Evolutionary conservation across 1,284 basidiomycete species (phyloP).

Genomic region (Apiotrichum sp.): DNA sequence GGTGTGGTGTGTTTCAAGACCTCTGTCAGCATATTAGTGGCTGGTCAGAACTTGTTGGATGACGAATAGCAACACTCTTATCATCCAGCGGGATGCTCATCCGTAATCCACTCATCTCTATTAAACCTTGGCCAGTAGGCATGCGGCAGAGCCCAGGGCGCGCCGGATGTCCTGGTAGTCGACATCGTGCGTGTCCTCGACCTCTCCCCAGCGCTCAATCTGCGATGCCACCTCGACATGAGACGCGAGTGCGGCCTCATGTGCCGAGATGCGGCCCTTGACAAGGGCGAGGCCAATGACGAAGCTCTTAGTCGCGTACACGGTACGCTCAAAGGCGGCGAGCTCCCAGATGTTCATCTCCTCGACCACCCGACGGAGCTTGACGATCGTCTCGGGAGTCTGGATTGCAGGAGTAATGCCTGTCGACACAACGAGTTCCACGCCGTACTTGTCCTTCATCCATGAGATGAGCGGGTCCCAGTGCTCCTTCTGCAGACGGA

Average conservation of each 20-base stretch:
- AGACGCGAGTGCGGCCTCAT: constrained; percentile 73
- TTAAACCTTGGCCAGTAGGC: constrained; percentile 48
- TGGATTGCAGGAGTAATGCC: constrained; percentile 66
- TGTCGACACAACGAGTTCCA: constrained; percentile 62
- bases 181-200: constrained; percentile 94
- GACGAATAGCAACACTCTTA: too few species aligned
- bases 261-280: constrained; percentile 65
- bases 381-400: constrained; percentile 59
- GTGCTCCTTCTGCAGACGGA: constrained; percentile 71
- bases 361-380: constrained; percentile 57
- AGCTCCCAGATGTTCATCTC: constrained; percentile 74
- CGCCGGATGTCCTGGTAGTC: constrained; percentile 89
- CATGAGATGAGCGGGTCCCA: constrained; percentile 87
- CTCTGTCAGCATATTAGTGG: too few species aligned
- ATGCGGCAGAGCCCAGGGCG: constrained; percentile 73
- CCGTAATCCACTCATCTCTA: not conserved
- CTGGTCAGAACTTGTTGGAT: too few species aligned
- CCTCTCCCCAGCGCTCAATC: constrained; percentile 95
- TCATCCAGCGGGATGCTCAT: too few species aligned
- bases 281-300: constrained; percentile 81
- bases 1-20: too few species aligned
- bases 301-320: constrained; percentile 87
- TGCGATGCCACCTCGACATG: constrained; percentile 93
- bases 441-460: constrained; percentile 60
- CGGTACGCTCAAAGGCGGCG: constrained; percentile 87